Evolutionary conservation across 192 early-diverging fungal species (phyloP), one percentile per base, ranked within the genome.

Genomic region (Podila epicladia): DNA sequence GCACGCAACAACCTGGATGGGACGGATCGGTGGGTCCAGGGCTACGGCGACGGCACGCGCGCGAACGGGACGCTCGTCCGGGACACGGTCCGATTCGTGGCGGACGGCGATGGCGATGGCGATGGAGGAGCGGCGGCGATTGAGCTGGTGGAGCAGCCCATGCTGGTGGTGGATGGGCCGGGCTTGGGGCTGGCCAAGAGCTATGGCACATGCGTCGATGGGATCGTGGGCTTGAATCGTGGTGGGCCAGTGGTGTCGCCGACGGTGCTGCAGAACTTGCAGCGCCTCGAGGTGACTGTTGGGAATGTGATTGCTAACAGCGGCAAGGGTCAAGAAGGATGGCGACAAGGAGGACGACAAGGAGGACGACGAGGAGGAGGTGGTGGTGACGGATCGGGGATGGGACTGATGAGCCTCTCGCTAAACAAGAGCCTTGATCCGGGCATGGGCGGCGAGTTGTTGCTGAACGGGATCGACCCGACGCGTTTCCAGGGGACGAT

Each of bases 201-300:
- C 38, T 80, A 80, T 12, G 77, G 77, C 5, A 4, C 4, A 2
- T 35, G 32, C 8, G 71, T 80, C 11, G 77, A 80, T 24, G 77
- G 77, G 12, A 80, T 80, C 62, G 38, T 73, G 57, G 77, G 77
- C 7, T n/a, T 80, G 32, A 73, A 69, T 19, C 66, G 73, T 1
- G 45, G 33, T 0, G 69, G 70, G 20, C 49, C 62, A 0, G 57
- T 72, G 4, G 67, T 69, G 6, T 8, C 51, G 4, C 53, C 59
- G 5, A 80, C 77, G 0, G 57, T 80, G 15, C 62, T 73, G 35
- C 71, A 80, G 28, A 80, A 63, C 13, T 61, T 73, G 13, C 77
- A 69, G 38, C 28, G 15, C 5, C 15, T 51, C 1, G 62, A 64
- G 7, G 24, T 32, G 29, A 32, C 29, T 3, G 5, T 49, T 32